These are phyloP conservation scores for Warburgia ugandensis DNA, from an alignment of 164 flowering plant species.

Conservation along the genomic window DNA sequence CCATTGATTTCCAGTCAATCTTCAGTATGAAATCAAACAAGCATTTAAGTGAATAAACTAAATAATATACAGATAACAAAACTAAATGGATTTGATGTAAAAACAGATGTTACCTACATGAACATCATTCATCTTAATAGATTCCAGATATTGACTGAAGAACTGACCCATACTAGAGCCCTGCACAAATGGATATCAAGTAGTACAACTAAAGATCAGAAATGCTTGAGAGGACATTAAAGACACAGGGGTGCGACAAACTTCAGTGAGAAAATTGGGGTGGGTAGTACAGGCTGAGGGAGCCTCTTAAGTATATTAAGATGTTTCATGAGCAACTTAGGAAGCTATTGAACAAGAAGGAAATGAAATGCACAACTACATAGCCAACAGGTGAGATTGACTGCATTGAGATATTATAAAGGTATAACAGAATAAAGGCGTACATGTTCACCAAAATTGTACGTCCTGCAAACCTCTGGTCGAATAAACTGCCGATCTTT, in stretches of 20 bases:
- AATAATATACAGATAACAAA: constrained; percentile 1
- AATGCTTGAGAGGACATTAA: too few species aligned
- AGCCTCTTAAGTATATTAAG: too few species aligned
- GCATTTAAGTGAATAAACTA: constrained; percentile 23
- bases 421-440: neutral
- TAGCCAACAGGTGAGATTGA: neutral
- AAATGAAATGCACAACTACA: neutral
- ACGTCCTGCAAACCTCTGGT: constrained; percentile 98
- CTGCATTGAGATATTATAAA: neutral
- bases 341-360: too few species aligned
- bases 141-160: constrained; percentile 82
- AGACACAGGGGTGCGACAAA: too few species aligned
- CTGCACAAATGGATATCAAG: too few species aligned
- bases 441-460: constrained; percentile 98
- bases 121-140: constrained; percentile 84
- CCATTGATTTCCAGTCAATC: constrained; percentile 93
- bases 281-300: too few species aligned
- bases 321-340: too few species aligned
- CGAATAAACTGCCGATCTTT: constrained; percentile 85
- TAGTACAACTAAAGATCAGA: too few species aligned
- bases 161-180: constrained; percentile 98
- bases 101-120: constrained; percentile 31
- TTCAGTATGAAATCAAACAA: constrained; percentile 40
- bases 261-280: too few species aligned
- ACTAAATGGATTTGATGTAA: neutral